Base-by-base conservation (phyloP, 495 filamentous ascomycete genomes). In the Talaromyces nanjingensis region DNA sequence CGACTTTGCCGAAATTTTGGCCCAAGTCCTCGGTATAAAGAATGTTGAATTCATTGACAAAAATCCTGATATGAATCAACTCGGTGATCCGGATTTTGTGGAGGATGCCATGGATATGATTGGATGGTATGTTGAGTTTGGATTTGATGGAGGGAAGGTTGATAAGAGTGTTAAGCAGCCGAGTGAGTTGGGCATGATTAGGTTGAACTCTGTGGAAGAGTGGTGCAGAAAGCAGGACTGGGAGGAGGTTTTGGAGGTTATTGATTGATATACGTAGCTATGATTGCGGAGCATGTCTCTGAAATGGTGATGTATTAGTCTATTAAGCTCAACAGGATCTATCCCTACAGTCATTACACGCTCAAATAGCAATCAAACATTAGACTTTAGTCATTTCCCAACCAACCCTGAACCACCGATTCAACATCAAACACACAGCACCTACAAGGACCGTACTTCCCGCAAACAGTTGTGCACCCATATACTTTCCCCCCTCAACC, bases 391-490 rank as follows among this genome's bases (percentile, higher is more conserved):
- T 6, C n/a, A 56, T 27, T 22, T n/a, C 20, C 24, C 56, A 63
- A 14, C 66, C 66, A n/a, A 64, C 66, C 56, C 69, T 70, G 0
- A 61, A 64, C 8, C 78, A 56, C 53, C 78, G 74, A 22, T 74
- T 70, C 2, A 69, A 67, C 4, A 69, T 57, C 12, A 83, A 63
- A 1, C 81, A 63, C 5, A 59, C 18, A 34, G 71, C 69, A 3
- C 78, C 77, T 3, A 77, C 42, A n/a, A 77, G 47, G 24, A 81
- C 69, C 62, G 70, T 67, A 4, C 62, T 60, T 1, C 74, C 81
- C 9, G 80, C 72, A 74, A 80, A 85, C 1, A 78, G 64, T 67
- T 84, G 81, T 4, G 80, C 78, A 53, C 73, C 73, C 59, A 71
- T 68, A 74, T 81, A 87, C 14, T 57, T 57, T 0, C 81, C 79